These are phyloP conservation scores for Nicotiana tabacum DNA, from an alignment of 257 asterid species.

Conservation along the genomic window DNA sequence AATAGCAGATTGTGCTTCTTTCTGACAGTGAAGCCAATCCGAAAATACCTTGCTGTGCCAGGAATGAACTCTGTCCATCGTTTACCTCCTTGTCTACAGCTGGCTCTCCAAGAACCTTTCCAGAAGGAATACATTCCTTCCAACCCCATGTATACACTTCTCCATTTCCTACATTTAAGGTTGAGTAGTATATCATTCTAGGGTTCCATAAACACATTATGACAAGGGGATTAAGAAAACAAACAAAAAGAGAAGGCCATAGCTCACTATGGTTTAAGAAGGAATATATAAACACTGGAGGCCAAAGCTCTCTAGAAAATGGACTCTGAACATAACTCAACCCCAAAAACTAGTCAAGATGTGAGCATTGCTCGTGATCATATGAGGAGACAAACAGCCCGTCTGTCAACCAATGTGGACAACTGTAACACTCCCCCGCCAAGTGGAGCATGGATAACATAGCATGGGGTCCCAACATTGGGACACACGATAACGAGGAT, in stretches of 20 bases:
- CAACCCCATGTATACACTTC: conserved; percentile 99
- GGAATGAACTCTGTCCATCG: conserved; percentile 44
- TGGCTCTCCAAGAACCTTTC: conserved; percentile 62
- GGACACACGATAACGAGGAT: background rate
- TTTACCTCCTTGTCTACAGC: conserved; percentile 51
- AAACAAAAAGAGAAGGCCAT: background rate
- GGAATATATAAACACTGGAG: background rate
- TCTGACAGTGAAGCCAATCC: conserved; percentile 22
- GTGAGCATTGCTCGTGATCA: background rate
- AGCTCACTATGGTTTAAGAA: background rate
- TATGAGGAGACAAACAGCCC: background rate
- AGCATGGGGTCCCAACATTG: background rate
- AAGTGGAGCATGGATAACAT: background rate
- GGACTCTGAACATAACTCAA: background rate
- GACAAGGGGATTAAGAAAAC: background rate
- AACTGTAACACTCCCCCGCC: background rate
- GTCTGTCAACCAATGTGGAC: background rate
- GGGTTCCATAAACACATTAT: background rate
- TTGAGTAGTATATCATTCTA: conserved; percentile 12
- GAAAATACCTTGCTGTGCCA: conserved; percentile 60
- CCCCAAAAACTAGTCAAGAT: background rate
- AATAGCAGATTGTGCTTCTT: conserved; percentile 23
- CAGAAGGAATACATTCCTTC: conserved; percentile 98
- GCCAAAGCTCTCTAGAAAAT: background rate
- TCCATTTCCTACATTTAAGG: conserved; percentile 55